Conservation (phyloP, 2,329 filamentous ascomycete species). For the Colletotrichum salicis region DNA sequence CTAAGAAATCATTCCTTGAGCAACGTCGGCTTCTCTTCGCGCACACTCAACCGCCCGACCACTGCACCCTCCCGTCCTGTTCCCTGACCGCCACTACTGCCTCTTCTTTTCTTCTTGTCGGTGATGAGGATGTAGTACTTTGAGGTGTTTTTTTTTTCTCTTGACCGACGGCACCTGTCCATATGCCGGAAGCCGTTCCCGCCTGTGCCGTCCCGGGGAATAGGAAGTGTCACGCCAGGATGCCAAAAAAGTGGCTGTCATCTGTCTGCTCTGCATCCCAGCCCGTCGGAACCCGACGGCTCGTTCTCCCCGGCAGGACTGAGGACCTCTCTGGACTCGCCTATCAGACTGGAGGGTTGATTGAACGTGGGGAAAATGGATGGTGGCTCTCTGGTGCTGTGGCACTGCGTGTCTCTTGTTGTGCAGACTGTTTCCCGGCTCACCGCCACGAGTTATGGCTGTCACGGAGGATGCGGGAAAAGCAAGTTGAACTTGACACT, state of each 20-base stretch:
- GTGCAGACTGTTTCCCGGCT: background rate
- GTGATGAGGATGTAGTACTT: background rate
- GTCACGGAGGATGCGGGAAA: background rate
- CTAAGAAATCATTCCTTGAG: background rate
- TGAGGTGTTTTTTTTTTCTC: background rate
- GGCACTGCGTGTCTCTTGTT: background rate
- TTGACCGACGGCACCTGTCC: slow-evolving; percentile 13
- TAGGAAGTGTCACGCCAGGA: background rate
- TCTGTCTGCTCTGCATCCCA: slow-evolving; percentile 11
- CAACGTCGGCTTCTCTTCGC: slow-evolving; percentile 21
- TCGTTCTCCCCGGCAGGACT: background rate
- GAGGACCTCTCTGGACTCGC: slow-evolving; percentile 4
- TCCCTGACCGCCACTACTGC: slow-evolving; percentile 31
- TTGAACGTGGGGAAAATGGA: slow-evolving; percentile 5
- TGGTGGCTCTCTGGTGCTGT: background rate
- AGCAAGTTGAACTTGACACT: background rate
- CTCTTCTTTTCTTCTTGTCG: slow-evolving; percentile 26
- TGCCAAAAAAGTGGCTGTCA: background rate
- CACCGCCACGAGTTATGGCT: slow-evolving; percentile 1
- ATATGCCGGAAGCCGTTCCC: slow-evolving; percentile 22
- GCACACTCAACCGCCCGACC: slow-evolving; percentile 4
- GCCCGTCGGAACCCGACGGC: slow-evolving; percentile 24
- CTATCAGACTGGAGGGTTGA: background rate
- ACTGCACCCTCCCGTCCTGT: slow-evolving; percentile 26
- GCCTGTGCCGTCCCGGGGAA: slow-evolving; percentile 3